Evolutionary conservation across 2,329 filamentous ascomycete species (phyloP).

Genomic region (Beauveria pseudobassiana): DNA sequence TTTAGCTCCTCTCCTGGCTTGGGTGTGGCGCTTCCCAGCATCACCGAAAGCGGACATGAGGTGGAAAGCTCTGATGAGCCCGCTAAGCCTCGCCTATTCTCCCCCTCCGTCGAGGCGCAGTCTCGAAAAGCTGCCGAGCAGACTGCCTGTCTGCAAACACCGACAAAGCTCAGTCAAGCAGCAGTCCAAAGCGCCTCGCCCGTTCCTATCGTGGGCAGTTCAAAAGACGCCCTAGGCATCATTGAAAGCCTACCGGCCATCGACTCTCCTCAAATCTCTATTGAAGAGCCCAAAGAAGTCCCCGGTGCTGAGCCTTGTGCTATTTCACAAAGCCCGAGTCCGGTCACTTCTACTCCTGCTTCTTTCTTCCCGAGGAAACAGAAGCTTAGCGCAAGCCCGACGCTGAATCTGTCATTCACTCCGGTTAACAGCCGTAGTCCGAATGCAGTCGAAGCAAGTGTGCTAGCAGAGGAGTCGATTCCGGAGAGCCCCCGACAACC

Average conservation of each 20-base stretch:
- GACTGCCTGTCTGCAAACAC: background rate
- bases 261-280: background rate
- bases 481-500: background rate
- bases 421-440: conserved; percentile 18
- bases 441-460: background rate
- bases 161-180: background rate
- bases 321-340: conserved; percentile 1
- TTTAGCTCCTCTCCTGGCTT: background rate
- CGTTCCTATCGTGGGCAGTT: background rate
- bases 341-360: background rate
- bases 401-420: conserved; percentile 19
- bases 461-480: background rate
- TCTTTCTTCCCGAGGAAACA: background rate
- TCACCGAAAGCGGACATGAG: conserved; percentile 1
- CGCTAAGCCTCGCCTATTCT: background rate
- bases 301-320: background rate
- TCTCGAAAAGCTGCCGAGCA: background rate
- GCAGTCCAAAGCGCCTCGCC: background rate
- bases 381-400: conserved; percentile 5
- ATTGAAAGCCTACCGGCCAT: background rate
- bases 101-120: background rate
- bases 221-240: background rate
- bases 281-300: background rate
- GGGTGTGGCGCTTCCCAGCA: background rate
- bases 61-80: background rate